Percentiles rank a stretch among this genome's conserved stretches.
phyloP scores from a whole-genome alignment of 192 early-diverging fungal species.

The Mortierella alpina region DNA sequence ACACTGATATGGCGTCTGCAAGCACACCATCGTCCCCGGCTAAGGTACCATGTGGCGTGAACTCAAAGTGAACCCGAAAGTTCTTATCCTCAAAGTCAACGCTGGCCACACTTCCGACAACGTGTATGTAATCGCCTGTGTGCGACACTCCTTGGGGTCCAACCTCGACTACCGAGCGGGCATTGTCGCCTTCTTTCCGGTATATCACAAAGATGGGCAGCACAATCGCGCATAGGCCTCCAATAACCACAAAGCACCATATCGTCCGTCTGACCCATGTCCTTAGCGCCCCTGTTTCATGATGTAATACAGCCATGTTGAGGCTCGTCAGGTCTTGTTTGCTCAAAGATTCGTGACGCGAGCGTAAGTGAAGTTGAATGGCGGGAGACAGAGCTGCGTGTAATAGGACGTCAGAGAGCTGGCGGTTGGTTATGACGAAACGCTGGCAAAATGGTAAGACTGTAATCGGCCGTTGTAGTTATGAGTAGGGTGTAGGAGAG shows the following conservation, averaged over 20 bases:
- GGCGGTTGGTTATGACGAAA: too few relatives aligned
- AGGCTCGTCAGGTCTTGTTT: background rate
- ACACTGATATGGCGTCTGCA: slow-evolving; percentile 1
- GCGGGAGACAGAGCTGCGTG: too few relatives aligned
- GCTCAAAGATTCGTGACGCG: background rate
- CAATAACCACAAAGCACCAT: slow-evolving; percentile 16
- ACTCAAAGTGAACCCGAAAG: slow-evolving; percentile 56
- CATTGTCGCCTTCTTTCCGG: slow-evolving; percentile 30
- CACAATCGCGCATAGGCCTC: slow-evolving; percentile 22
- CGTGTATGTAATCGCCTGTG: slow-evolving; percentile 44
- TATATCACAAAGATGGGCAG: slow-evolving; percentile 36
- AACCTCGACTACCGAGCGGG: slow-evolving; percentile 29
- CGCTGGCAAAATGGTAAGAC: too few relatives aligned
- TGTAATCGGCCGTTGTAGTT: too few relatives aligned
- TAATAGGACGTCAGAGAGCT: too few relatives aligned
- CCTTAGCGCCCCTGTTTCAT: slow-evolving; percentile 11
- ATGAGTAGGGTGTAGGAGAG: too few relatives aligned
- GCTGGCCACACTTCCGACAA: slow-evolving; percentile 43
- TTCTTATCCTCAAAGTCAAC: slow-evolving; percentile 58
- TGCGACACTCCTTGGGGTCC: slow-evolving; percentile 31
- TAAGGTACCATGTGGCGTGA: slow-evolving; percentile 54
- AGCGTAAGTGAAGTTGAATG: too few relatives aligned
- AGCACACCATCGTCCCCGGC: slow-evolving; percentile 47
- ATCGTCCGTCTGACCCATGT: slow-evolving; percentile 19
- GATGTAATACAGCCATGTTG: slow-evolving; percentile 22